These are phyloP conservation scores for Dactylellina cionopaga DNA, from an alignment of 2,329 filamentous ascomycete genomes.

Conservation along the genomic window DNA sequence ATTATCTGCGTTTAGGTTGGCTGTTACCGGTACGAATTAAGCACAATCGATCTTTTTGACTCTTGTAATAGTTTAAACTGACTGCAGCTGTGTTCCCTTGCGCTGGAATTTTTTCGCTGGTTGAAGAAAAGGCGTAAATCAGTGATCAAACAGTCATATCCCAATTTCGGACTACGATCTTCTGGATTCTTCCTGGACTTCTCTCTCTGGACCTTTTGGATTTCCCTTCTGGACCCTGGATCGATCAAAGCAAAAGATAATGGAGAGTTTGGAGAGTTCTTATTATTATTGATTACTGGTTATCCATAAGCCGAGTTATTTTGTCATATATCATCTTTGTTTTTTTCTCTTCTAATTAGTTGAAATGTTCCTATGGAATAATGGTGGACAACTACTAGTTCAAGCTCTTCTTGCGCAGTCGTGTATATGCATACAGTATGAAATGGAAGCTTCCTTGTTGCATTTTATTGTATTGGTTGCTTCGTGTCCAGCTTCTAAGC, in stretches of 20 bases:
- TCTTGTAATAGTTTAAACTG: slow-evolving; percentile 32
- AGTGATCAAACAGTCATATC: slow-evolving; percentile 29
- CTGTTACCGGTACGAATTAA: slow-evolving; percentile 53
- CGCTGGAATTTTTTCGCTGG: slow-evolving; percentile 22
- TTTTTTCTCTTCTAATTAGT: too few species aligned
- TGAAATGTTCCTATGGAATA: too few species aligned
- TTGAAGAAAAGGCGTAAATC: slow-evolving; percentile 52
- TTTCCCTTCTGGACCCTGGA: neutral
- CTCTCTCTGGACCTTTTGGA: too few species aligned
- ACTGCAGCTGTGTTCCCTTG: slow-evolving; percentile 17
- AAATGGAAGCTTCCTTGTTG: too few species aligned
- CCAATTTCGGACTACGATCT: neutral
- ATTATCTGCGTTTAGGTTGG: slow-evolving; percentile 19
- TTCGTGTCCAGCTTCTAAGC: slow-evolving; percentile 17
- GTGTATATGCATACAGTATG: neutral
- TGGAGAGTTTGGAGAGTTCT: neutral
- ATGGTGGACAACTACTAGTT: too few species aligned
- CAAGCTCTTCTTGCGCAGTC: too few species aligned
- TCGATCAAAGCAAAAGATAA: neutral
- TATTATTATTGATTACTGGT: neutral
- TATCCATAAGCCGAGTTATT: neutral
- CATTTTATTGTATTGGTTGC: too few species aligned
- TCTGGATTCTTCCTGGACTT: neutral
- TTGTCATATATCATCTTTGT: too few species aligned
- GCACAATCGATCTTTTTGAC: slow-evolving; percentile 57